These are phyloP conservation scores for Crepidotus variabilis DNA, from an alignment of 768 basidiomycete species.

Conservation along the genomic window DNA sequence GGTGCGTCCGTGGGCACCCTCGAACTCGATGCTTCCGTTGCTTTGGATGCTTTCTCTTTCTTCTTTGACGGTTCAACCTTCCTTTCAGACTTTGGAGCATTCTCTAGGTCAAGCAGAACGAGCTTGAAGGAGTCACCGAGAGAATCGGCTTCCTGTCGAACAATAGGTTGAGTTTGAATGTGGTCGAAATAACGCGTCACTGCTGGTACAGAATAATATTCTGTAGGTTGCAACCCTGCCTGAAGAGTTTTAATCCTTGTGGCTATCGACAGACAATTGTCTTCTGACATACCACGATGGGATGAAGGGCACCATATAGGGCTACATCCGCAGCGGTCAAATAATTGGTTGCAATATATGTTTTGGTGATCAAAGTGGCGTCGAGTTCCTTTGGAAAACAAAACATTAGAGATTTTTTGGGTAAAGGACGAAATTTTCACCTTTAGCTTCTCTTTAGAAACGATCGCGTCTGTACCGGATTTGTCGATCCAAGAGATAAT, in stretches of 20 bases:
- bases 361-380: conserved; percentile 65
- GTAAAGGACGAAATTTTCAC: conserved; percentile 28
- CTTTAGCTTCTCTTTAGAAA: conserved; percentile 44
- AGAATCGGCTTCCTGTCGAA: conserved; percentile 53
- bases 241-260: conserved; percentile 23
- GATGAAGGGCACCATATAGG: conserved; percentile 86
- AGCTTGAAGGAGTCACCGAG: conserved; percentile 48
- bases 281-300: conserved; percentile 54
- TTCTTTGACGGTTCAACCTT: conserved; percentile 73
- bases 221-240: conserved; percentile 66
- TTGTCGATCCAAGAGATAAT: conserved; percentile 71
- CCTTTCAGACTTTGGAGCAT: conserved; percentile 72
- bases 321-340: conserved; percentile 89
- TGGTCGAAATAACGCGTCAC: conserved; percentile 95
- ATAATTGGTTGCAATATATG: conserved; percentile 82
- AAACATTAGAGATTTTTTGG: neutral
- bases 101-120: conserved; percentile 68
- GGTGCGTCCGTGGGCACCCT: conserved; percentile 19
- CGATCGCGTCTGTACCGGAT: conserved; percentile 45
- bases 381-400: conserved; percentile 58
- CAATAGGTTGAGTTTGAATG: conserved; percentile 69
- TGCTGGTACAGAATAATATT: conserved; percentile 77
- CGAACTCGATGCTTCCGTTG: conserved; percentile 21
- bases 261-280: neutral
- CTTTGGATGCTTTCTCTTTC: conserved; percentile 57